A percentile compares a stretch with the other conserved stretches of the same genome.
These are phyloP conservation scores for Penstemon eatonii DNA, from an alignment of 257 asterid genomes.

Conservation along the genomic window DNA sequence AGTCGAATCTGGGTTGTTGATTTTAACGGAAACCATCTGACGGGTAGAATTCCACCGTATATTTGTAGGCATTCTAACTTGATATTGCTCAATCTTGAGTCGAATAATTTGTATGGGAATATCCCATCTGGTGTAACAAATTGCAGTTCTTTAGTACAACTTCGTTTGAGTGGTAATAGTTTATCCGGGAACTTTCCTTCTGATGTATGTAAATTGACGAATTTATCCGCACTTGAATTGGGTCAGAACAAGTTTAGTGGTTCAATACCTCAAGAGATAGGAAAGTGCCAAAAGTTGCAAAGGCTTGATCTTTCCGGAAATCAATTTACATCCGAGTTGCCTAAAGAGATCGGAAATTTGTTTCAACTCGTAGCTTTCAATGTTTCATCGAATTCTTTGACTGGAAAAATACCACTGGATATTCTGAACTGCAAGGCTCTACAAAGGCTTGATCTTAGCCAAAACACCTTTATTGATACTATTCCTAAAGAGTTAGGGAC, in stretches of 20 bases:
- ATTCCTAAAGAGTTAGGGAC: conserved; percentile 65
- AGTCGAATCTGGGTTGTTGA: conserved; percentile 85
- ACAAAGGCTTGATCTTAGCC: conserved; percentile 87
- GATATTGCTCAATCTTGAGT: conserved; percentile 74
- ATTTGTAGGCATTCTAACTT: conserved; percentile 59
- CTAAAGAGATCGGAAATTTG: conserved; percentile 66
- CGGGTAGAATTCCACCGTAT: conserved; percentile 72
- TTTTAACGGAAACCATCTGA: conserved; percentile 62
- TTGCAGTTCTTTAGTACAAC: conserved; percentile 65
- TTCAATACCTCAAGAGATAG: conserved; percentile 59
- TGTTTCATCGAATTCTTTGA: conserved; percentile 61
- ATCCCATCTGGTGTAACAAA: conserved; percentile 64
- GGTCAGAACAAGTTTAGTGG: conserved; percentile 74
- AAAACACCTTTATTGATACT: conserved; percentile 52
- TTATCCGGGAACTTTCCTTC: conserved; percentile 72
- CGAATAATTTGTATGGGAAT: conserved; percentile 57
- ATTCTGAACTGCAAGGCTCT: conserved; percentile 68
- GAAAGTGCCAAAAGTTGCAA: conserved; percentile 69
- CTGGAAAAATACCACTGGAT: conserved; percentile 59
- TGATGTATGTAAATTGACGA: conserved; percentile 59
- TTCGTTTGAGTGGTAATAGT: conserved; percentile 64
- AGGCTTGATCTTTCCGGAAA: conserved; percentile 84
- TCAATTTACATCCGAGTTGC: conserved; percentile 58
- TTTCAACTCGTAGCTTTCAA: conserved; percentile 74
- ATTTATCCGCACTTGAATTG: conserved; percentile 80